A percentile compares a stretch with the other conserved stretches of the same genome.
Evolutionary conservation across 192 early-diverging fungal genomes (phyloP).

Genomic region (Obelidium mucronatum): DNA sequence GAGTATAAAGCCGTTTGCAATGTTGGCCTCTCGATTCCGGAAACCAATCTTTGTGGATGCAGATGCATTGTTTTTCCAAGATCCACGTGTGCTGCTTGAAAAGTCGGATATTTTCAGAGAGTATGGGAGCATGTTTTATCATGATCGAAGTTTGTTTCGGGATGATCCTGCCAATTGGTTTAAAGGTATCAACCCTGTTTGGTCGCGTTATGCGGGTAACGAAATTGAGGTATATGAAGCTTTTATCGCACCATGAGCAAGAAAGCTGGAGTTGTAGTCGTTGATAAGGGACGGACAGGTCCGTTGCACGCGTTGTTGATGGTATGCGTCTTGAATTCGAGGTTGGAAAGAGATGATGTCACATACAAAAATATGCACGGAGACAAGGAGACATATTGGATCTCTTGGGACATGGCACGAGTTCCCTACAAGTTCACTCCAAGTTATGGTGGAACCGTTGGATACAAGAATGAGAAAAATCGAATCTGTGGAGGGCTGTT

Average conservation of each 20-base stretch:
- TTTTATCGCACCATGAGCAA: constrained; percentile 60
- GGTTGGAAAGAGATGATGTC: constrained; percentile 23
- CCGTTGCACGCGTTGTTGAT: constrained; percentile 60
- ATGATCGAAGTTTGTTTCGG: constrained; percentile 53
- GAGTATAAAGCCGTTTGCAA: constrained; percentile 63
- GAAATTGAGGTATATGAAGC: constrained; percentile 46
- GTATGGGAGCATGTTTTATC: constrained; percentile 66
- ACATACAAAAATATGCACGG: constrained; percentile 37
- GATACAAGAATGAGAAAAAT: constrained; percentile 46
- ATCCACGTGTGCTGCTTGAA: constrained; percentile 61
- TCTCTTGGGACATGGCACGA: constrained; percentile 67
- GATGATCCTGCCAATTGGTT: constrained; percentile 58
- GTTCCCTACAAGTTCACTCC: constrained; percentile 67
- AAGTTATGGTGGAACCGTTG: constrained; percentile 63
- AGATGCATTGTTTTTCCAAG: constrained; percentile 70
- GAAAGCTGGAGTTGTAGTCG: constrained; percentile 72
- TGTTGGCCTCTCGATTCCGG: constrained; percentile 67
- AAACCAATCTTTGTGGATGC: constrained; percentile 75
- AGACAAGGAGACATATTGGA: constrained; percentile 45
- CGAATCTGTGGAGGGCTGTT: constrained; percentile 43
- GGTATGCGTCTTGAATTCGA: constrained; percentile 60
- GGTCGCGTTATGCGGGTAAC: neutral
- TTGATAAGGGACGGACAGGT: constrained; percentile 61
- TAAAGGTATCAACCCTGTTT: constrained; percentile 29
- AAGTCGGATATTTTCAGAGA: constrained; percentile 42